Evolutionary conservation across 495 filamentous ascomycete genomes (phyloP), one percentile per base, ranked within the genome.

Genomic region (Poronia punctata): DNA sequence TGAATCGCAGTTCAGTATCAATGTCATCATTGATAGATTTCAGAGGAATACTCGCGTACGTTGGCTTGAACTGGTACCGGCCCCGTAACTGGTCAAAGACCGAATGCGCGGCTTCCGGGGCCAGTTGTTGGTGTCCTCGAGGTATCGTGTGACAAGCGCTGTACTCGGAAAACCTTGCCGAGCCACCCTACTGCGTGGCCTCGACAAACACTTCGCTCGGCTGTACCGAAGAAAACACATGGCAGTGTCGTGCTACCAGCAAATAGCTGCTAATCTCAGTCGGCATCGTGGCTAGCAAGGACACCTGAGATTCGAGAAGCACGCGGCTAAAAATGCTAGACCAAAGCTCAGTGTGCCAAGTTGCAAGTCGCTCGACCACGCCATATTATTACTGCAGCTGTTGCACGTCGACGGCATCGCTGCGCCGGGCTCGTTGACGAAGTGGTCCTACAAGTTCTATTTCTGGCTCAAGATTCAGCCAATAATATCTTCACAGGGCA

Each of bases 51-150:
- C 38, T 45, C 16, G 42, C 25, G 59, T 55, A 27, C 59, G 68
- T 49, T 70, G 74, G 10, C 60, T 86, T 54, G 76, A 64, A 0
- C 80, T 81, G 3, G 85, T 71, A 4, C 79, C 58, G 1, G 79
- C 82, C 3, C 82, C 82, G 48, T 85, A 85, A n/a, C 75, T 80
- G 11, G 82, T 72, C 7, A 82, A 74, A 65, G 81, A 82, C 33
- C 76, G 82, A 5, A 75, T 65, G 14, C 83, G 15, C 35, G 63
- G 59, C 47, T 72, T 64, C 19, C 58, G 62, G 27, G 72, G 65
- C 2, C 65, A 62, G 28, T 62, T 68, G 15, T 71, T 60, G 40
- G 74, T 74, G 43, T 68, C 62, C 19, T 74, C 60, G 50, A 74
- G 56, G 47, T 76, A 71, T 19, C 63, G 59, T 7, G 66, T 65